Evolutionary conservation across 805 yeast genomes (phyloP).

Genomic region (Saccharomyces kudriavzevii): DNA sequence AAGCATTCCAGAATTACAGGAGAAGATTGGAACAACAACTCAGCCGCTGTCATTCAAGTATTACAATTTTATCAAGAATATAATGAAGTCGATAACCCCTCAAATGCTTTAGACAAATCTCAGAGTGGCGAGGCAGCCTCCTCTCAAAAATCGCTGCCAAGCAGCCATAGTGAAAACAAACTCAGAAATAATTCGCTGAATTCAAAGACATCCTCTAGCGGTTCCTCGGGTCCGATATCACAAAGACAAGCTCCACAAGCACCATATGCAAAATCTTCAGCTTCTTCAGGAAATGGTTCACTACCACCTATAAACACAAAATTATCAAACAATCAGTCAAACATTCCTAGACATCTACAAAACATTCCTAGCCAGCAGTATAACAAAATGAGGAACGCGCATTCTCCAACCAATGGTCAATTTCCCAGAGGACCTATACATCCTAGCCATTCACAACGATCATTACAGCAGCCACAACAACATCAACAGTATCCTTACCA

Average conservation of each 20-base stretch:
- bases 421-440: conserved; percentile 1
- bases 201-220: conserved; percentile 5
- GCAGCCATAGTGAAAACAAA: neutral
- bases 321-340: neutral
- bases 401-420: neutral
- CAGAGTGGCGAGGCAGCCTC: conserved; percentile 3
- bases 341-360: neutral
- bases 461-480: conserved; percentile 1
- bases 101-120: conserved; percentile 6
- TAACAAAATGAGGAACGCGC: neutral
- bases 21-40: conserved; percentile 87
- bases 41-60: conserved; percentile 90
- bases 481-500: conserved; percentile 23
- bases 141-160: conserved; percentile 1
- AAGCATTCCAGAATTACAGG: conserved; percentile 83
- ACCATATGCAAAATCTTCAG: conserved; percentile 17
- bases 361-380: neutral
- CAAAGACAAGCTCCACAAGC: conserved; percentile 27
- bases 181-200: conserved; percentile 4
- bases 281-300: neutral
- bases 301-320: conserved; percentile 4
- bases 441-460: conserved; percentile 9
- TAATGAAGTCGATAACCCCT: conserved; percentile 18
- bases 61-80: conserved; percentile 64
- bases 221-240: conserved; percentile 12